Percentiles rank a stretch among this genome's conserved stretches.
These are phyloP conservation scores for Scedosporium dehoogii DNA, from an alignment of 2,329 filamentous ascomycete species.

Conservation along the genomic window DNA sequence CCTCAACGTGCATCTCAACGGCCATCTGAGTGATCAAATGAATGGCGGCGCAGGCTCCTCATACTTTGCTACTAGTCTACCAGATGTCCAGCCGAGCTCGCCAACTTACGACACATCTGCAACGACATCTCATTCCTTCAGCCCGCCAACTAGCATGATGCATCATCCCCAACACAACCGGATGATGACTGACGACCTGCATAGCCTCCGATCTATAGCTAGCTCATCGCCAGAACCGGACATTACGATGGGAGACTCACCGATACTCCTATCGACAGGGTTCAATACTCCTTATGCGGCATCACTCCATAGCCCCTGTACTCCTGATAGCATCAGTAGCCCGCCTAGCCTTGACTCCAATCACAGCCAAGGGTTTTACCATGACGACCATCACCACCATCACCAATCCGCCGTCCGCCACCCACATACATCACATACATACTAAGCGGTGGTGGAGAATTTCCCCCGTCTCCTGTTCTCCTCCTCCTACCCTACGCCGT, in stretches of 20 bases:
- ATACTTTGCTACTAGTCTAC: slow-evolving; percentile 10
- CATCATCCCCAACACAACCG: slow-evolving; percentile 17
- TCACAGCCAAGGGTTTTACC: background rate
- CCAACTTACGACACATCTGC: slow-evolving; percentile 10
- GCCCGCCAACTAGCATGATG: slow-evolving; percentile 8
- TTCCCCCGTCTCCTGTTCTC: no score
- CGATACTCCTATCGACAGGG: slow-evolving; percentile 17
- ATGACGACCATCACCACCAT: background rate
- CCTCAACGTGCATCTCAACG: background rate
- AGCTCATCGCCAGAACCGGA: slow-evolving; percentile 20
- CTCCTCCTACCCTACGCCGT: no score
- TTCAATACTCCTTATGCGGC: slow-evolving; percentile 10
- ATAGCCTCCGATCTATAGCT: slow-evolving; percentile 23
- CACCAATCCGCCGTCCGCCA: background rate
- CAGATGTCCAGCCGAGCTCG: slow-evolving; percentile 4
- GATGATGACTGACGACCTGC: slow-evolving; percentile 27
- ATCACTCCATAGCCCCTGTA: background rate
- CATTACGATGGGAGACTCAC: slow-evolving; percentile 24
- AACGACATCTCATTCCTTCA: slow-evolving; percentile 6
- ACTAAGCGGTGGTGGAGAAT: background rate
- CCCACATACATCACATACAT: background rate
- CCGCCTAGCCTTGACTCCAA: background rate
- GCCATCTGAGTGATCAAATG: background rate
- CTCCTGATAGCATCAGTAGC: background rate
- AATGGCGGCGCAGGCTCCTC: background rate